Conservation (phyloP, 1,139 yeast genomes). For the Candida freyschussii region DNA sequence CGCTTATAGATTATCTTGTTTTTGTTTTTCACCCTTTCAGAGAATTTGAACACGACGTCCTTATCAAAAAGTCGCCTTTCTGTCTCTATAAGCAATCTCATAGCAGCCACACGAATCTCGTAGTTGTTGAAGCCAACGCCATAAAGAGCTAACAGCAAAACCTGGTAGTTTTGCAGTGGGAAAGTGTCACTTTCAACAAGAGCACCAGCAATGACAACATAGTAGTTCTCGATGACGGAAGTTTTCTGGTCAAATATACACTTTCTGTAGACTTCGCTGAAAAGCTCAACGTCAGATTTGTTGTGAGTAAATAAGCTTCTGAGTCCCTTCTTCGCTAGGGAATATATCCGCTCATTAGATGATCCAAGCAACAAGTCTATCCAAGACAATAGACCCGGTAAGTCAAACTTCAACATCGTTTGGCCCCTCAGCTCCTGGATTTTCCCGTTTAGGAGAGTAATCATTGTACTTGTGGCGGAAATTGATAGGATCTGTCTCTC, state of each 20-base stretch:
- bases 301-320: slow-evolving; percentile 61
- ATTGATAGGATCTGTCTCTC: slow-evolving; percentile 70
- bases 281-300: slow-evolving; percentile 50
- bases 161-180: slow-evolving; percentile 48
- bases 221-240: slow-evolving; percentile 61
- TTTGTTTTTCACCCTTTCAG: slow-evolving; percentile 58
- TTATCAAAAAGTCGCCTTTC: slow-evolving; percentile 51
- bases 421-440: slow-evolving; percentile 47
- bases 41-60: slow-evolving; percentile 42
- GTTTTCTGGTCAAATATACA: slow-evolving; percentile 58
- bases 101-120: slow-evolving; percentile 59
- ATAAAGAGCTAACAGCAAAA: slow-evolving; percentile 60
- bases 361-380: slow-evolving; percentile 63
- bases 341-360: slow-evolving; percentile 53
- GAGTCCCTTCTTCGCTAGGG: slow-evolving; percentile 69
- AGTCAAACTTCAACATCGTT: slow-evolving; percentile 60
- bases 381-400: slow-evolving; percentile 70
- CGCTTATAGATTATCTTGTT: slow-evolving; percentile 75
- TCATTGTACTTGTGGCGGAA: slow-evolving; percentile 80
- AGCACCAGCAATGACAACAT: slow-evolving; percentile 64
- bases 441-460: slow-evolving; percentile 66
- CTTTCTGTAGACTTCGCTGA: slow-evolving; percentile 58
- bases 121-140: slow-evolving; percentile 63
- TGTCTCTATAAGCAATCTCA: slow-evolving; percentile 49
- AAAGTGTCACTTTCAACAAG: slow-evolving; percentile 39